These are phyloP conservation scores for Pyricularia grisea DNA, from an alignment of 2,329 filamentous ascomycete genomes.

Conservation along the genomic window DNA sequence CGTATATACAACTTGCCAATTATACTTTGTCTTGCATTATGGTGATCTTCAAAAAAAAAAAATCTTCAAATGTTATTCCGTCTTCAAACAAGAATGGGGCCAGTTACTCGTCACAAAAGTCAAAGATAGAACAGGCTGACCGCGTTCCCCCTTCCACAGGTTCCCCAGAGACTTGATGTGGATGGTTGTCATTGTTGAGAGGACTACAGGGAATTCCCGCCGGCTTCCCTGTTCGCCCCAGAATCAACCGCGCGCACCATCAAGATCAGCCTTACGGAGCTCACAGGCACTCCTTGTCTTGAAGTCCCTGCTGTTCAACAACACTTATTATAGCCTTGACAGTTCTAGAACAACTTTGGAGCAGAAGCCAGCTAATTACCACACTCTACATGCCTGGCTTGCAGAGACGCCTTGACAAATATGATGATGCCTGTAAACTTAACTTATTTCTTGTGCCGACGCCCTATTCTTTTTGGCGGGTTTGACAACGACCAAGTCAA, in stretches of 20 bases:
- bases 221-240: background rate
- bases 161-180: background rate
- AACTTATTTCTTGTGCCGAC: background rate
- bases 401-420: background rate
- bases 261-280: background rate
- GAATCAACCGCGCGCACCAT: background rate
- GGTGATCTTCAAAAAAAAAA: no score
- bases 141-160: background rate
- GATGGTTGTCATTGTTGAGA: background rate
- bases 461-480: background rate
- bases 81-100: background rate
- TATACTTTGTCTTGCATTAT: background rate
- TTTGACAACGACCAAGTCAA: background rate
- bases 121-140: background rate
- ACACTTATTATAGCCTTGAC: background rate
- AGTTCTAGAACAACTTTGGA: background rate
- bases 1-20: background rate
- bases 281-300: constrained; percentile 1
- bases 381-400: background rate
- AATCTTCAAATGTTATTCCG: no score
- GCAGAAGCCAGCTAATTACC: background rate
- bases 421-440: background rate
- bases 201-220: background rate
- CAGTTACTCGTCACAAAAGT: background rate
- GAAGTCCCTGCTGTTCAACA: background rate